Evolutionary conservation across 805 yeast genomes (phyloP).

Genomic region (Cyberlindnera amylophila): DNA sequence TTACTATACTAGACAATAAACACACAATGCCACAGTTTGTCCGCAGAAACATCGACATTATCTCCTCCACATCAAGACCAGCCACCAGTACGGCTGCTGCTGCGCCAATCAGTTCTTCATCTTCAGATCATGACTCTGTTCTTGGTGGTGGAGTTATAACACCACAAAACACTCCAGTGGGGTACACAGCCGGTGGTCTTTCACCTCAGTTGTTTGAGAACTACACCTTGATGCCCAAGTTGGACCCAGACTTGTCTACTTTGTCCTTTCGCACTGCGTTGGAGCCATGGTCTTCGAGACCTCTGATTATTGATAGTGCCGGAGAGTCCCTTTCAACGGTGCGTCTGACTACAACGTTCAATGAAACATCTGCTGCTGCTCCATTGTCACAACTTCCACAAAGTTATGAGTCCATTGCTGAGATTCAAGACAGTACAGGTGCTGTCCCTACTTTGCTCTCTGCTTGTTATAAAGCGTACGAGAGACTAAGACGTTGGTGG

Average conservation of each 20-base stretch:
- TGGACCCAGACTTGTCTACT: constrained; percentile 5
- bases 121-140: not conserved
- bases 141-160: not conserved
- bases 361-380: too few relatives aligned
- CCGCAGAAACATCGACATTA: constrained; percentile 18
- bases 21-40: constrained; percentile 21
- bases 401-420: constrained; percentile 1
- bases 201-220: constrained; percentile 6
- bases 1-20: too few relatives aligned
- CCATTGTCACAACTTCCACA: constrained; percentile 1
- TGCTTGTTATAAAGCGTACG: not conserved
- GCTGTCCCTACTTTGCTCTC: not conserved
- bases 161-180: not conserved
- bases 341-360: too few relatives aligned
- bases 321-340: too few relatives aligned
- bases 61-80: constrained; percentile 17
- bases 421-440: not conserved
- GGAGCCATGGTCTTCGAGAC: constrained; percentile 1
- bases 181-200: not conserved
- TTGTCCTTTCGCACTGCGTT: constrained; percentile 8
- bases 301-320: not conserved
- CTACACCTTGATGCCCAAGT: constrained; percentile 3
- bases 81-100: too few relatives aligned
- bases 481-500: constrained; percentile 3
- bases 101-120: not conserved